These are phyloP conservation scores for Nothophaeocryptopus gaeumannii DNA, from an alignment of 2,329 filamentous ascomycete species.

Conservation along the genomic window DNA sequence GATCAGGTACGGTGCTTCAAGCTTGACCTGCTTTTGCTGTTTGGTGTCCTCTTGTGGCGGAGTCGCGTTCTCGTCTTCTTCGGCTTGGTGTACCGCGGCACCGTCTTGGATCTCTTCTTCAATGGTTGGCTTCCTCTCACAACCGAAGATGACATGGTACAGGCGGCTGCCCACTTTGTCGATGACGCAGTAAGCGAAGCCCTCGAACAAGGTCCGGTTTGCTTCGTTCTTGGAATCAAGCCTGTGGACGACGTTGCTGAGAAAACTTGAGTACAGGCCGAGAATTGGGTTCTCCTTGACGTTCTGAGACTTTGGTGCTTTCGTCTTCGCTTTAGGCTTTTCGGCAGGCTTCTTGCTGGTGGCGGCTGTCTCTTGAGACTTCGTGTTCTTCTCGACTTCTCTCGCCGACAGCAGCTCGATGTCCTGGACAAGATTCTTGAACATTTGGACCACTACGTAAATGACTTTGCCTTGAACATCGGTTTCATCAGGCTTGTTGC, in stretches of 20 bases:
- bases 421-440: slow-evolving; percentile 34
- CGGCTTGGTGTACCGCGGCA: slow-evolving; percentile 9
- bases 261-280: slow-evolving; percentile 33
- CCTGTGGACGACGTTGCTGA: slow-evolving; percentile 37
- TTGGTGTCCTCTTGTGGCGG: slow-evolving; percentile 5
- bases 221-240: slow-evolving; percentile 36
- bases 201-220: slow-evolving; percentile 45
- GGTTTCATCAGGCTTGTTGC: slow-evolving; percentile 8
- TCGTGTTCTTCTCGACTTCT: slow-evolving; percentile 22
- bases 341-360: slow-evolving; percentile 23
- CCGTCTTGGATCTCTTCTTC: slow-evolving; percentile 26
- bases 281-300: slow-evolving; percentile 24
- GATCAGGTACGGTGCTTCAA: slow-evolving; percentile 44
- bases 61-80: slow-evolving; percentile 27
- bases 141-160: slow-evolving; percentile 41
- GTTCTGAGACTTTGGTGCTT: slow-evolving; percentile 15
- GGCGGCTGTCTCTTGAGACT: neutral
- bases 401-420: slow-evolving; percentile 21
- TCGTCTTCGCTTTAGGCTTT: slow-evolving; percentile 26
- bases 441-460: slow-evolving; percentile 38
- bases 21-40: slow-evolving; percentile 23
- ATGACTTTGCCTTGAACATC: slow-evolving; percentile 25
- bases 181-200: slow-evolving; percentile 42
- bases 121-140: slow-evolving; percentile 21
- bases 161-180: slow-evolving; percentile 40